Evolutionary conservation across 768 basidiomycete genomes (phyloP).

Genomic region (Boletus reticulatus): DNA sequence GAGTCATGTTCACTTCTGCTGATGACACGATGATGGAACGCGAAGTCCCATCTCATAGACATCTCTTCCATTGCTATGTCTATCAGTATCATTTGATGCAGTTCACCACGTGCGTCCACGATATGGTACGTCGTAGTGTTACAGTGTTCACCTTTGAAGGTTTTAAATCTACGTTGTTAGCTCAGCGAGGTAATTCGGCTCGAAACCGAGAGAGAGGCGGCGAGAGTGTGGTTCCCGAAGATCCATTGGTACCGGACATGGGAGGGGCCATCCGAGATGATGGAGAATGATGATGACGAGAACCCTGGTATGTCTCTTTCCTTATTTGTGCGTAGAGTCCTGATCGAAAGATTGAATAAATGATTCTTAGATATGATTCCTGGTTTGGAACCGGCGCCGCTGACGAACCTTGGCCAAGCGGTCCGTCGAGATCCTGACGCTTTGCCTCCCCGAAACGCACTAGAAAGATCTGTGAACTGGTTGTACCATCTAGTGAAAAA

Average conservation of each 20-base stretch:
- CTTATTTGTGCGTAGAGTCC: neutral
- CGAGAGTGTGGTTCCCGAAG: constrained; percentile 58
- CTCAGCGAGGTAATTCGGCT: constrained; percentile 53
- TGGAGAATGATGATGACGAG: constrained; percentile 60
- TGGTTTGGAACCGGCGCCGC: constrained; percentile 43
- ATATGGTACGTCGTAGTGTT: constrained; percentile 30
- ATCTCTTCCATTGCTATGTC: constrained; percentile 70
- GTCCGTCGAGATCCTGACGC: constrained; percentile 71
- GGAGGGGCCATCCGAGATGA: constrained; percentile 40
- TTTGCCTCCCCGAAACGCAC: constrained; percentile 57
- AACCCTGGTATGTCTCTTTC: constrained; percentile 47
- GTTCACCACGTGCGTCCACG: constrained; percentile 32
- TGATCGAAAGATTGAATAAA: neutral
- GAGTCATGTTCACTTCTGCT: constrained; percentile 43
- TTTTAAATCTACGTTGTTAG: constrained; percentile 33
- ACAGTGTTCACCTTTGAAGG: neutral
- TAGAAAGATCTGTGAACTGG: constrained; percentile 50
- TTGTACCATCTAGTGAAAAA: constrained; percentile 40
- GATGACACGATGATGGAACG: constrained; percentile 25
- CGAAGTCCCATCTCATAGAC: constrained; percentile 58
- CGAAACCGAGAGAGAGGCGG: constrained; percentile 44
- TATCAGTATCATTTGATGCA: constrained; percentile 56
- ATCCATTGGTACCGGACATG: constrained; percentile 38
- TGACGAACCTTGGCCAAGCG: constrained; percentile 54
- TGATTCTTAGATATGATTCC: constrained; percentile 47